Evolutionary conservation across 331 rosid genomes (phyloP), one percentile per base, ranked within the genome.

Genomic region (Pyracantha coccinea): DNA sequence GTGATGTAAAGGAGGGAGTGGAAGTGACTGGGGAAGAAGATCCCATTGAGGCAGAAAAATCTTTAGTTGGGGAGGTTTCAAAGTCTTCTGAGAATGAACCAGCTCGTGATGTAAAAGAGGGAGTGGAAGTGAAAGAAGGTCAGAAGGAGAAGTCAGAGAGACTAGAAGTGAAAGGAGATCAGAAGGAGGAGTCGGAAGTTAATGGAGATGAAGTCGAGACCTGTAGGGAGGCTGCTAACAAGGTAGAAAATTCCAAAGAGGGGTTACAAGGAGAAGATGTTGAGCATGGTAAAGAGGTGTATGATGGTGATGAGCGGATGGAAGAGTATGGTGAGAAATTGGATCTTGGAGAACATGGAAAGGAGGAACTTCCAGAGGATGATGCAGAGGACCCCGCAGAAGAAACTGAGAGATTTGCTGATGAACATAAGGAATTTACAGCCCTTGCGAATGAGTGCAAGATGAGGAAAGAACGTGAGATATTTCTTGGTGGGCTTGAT

Each of bases 401-500:
- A 78, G 86, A 83, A 80, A 77, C 52, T 29, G 85, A 78, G 72
- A 73, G 82, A 64, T 33, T 66, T 59, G 89, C 10, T 50, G 55
- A 50, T 50, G 55, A 88, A 32, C 88, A 84, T 55, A 81, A 72
- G 80, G 86, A 88, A 67, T 67, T 88, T 78, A 82, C 86, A 13
- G 86, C 92, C 47, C 72, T 77, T 50, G 91, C 85, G 4, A 90
- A 88, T 55, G 90, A 87, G 53, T 86, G 83, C 73, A 84, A 77
- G 85, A 85, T 80, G 78, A 86, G 74, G 68, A 90, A 85, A 83
- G 97, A 90, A 68, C 85, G 82, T 64, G 96, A 92, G 77, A 84
- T 92, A 74, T 88, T 92, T 87, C 91, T 90, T 32, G 92, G 92
- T 25, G 97, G 96, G 63, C 81, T 92, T 77, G 97, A 88, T 77